phyloP scores from a whole-genome alignment of 2,329 filamentous ascomycete species.

The Aspergillus quadrilineatus region DNA sequence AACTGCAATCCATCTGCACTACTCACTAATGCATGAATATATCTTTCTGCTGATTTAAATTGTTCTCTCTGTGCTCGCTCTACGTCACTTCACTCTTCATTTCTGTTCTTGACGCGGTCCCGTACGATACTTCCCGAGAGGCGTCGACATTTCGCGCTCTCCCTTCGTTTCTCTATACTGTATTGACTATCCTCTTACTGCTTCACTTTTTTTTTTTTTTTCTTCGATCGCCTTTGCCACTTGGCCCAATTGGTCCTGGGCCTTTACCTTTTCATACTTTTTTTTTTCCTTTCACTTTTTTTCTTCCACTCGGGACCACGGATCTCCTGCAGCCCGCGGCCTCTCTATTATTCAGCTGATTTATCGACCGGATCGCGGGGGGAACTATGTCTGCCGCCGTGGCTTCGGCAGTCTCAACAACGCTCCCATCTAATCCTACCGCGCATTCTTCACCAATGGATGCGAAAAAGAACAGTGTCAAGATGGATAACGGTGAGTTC shows the following conservation, averaged over 20 bases:
- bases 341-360: constrained; percentile 17
- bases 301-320: constrained; percentile 10
- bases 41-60: constrained; percentile 28
- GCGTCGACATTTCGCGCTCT: not conserved
- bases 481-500: constrained; percentile 42
- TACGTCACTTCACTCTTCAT: constrained; percentile 28
- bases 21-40: constrained; percentile 11
- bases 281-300: constrained; percentile 16
- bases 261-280: constrained; percentile 10
- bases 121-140: constrained; percentile 4
- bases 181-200: constrained; percentile 14
- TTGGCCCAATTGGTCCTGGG: constrained; percentile 13
- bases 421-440: constrained; percentile 26
- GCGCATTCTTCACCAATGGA: constrained; percentile 44
- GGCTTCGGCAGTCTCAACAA: constrained; percentile 37
- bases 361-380: constrained; percentile 14
- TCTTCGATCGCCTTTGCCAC: constrained; percentile 20
- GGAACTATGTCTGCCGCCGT: constrained; percentile 43
- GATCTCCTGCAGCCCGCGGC: constrained; percentile 19
- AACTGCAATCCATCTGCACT: constrained; percentile 2
- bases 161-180: constrained; percentile 2
- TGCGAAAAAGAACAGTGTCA: constrained; percentile 39
- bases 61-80: constrained; percentile 30
- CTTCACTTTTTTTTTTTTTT: constrained; percentile 9
- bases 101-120: not conserved